Evolutionary conservation across 805 yeast genomes (phyloP), one percentile per base, ranked within the genome.

Genomic region (Pichia pseudocactophila): DNA sequence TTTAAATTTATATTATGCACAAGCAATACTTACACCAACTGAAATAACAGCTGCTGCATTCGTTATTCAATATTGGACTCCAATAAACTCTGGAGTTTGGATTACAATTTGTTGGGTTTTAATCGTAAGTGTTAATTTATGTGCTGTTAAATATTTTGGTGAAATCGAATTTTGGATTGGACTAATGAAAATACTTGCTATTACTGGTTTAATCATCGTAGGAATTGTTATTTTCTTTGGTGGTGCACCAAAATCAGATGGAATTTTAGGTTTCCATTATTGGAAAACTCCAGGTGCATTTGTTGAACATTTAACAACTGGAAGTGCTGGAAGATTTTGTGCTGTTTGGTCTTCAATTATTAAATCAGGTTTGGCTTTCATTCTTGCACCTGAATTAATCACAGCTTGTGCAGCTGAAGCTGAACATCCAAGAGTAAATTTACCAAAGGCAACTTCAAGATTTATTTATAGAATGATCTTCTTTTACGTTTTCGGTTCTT

Each of bases 81-180:
- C 70, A 20, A 43, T 50, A 4, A 75, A 76, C 44, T 73, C 75
- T 6, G 82, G 74, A n/a, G 76, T 71, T 17, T 74, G 79, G 77
- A 74, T 76, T 41, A 60, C 78, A 5, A 66, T 78, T 11, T 74
- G 76, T 48, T 60, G 75, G 56, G 68, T 64, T 4, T 52, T 71
- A 8, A 67, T 74, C 39, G 59, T 70, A 9, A 51, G 57, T 1
- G 55, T 76, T 28, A 78, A 78, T 53, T 56, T 71, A 36, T 61
- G 67, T 35, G 77, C 81, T 3, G 64, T 62, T 28, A 47, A 52
- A 32, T 48, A 47, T 22, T 63, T 57, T 38, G 68, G 65, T 39
- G 80, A 74, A 54, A 65, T 71, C 33, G 84, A 77, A 45, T 82
- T 76, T 59, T 81, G 80, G 80, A 69, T 76, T 44, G 77, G 83